Conservation (phyloP, 345 rosid species). For the Aegle marmelos region DNA sequence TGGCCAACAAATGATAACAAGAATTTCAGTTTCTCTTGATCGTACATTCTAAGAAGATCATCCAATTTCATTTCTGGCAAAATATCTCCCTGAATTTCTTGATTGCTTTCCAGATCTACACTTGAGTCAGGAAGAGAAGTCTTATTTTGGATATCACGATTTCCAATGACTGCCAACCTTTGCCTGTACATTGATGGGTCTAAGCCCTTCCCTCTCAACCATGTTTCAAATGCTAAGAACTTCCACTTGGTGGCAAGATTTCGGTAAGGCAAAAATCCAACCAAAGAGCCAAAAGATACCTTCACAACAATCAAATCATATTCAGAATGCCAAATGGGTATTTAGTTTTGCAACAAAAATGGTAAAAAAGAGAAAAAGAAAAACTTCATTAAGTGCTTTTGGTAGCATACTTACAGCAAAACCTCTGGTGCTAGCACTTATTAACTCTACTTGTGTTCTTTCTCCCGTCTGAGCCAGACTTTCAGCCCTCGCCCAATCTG, state of each 20-base stretch:
- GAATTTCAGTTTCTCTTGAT: constrained; percentile 81
- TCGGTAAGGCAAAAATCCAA: constrained; percentile 86
- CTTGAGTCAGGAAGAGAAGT: constrained; percentile 33
- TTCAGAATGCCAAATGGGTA: constrained; percentile 8
- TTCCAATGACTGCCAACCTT: constrained; percentile 65
- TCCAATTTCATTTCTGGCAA: constrained; percentile 72
- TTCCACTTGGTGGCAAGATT: constrained; percentile 79
- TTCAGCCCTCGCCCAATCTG: constrained; percentile 77
- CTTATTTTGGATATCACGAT: constrained; percentile 39
- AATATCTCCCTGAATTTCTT: constrained; percentile 35
- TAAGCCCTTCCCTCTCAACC: constrained; percentile 85
- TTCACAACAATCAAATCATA: constrained; percentile 26
- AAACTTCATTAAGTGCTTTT: background rate
- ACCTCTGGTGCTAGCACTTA: constrained; percentile 79
- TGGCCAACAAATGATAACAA: constrained; percentile 83
- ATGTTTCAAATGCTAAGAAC: constrained; percentile 88
- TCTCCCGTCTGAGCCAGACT: constrained; percentile 50
- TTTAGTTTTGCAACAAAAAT: constrained; percentile 11
- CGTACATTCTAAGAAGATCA: constrained; percentile 79
- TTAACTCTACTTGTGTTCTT: constrained; percentile 69
- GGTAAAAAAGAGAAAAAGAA: background rate
- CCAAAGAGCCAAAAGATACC: constrained; percentile 84
- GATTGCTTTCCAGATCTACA: constrained; percentile 32
- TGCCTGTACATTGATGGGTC: constrained; percentile 75
- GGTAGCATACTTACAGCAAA: constrained; percentile 59